Evolutionary conservation across 352 stramenopile genomes (phyloP).

Genomic region (Phytophthora ramorum): DNA sequence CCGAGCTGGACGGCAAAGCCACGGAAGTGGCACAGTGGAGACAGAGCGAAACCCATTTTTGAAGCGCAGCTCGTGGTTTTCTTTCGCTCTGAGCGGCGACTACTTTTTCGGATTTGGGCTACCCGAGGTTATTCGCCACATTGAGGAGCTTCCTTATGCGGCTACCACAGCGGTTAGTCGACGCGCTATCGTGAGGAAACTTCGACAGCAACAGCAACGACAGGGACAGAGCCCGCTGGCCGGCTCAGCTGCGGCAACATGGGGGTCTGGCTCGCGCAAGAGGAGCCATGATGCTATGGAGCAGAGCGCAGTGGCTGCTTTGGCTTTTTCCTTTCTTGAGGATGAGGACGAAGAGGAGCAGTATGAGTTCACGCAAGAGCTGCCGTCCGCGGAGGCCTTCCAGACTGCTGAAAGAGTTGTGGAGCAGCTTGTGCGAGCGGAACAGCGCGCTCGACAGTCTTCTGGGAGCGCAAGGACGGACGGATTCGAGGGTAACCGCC

Average conservation of each 20-base stretch:
- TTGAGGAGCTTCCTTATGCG: conserved; percentile 78
- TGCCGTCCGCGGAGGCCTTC: conserved; percentile 79
- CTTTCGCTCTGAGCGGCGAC: conserved; percentile 72
- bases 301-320: conserved; percentile 21
- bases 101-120: conserved; percentile 89
- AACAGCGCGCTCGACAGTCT: conserved; percentile 85
- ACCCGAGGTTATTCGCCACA: conserved; percentile 63
- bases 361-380: conserved; percentile 89
- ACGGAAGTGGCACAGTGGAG: conserved; percentile 6
- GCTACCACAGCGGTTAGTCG: conserved; percentile 74
- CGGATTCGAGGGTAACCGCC: conserved; percentile 70
- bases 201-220: conserved; percentile 49
- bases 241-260: conserved; percentile 31
- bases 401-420: conserved; percentile 82
- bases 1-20: conserved; percentile 1
- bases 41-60: conserved; percentile 74
- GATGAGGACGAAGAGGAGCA: conserved; percentile 43
- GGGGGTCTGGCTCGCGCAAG: conserved; percentile 33
- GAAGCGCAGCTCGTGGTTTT: conserved; percentile 81
- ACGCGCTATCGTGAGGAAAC: conserved; percentile 43
- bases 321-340: conserved; percentile 17
- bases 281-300: conserved; percentile 35
- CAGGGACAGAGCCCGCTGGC: conserved; percentile 45
- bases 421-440: conserved; percentile 78
- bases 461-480: conserved; percentile 90